Conservation (phyloP, 1,139 yeast genomes). For the Arxiozyma slooffiae region DNA sequence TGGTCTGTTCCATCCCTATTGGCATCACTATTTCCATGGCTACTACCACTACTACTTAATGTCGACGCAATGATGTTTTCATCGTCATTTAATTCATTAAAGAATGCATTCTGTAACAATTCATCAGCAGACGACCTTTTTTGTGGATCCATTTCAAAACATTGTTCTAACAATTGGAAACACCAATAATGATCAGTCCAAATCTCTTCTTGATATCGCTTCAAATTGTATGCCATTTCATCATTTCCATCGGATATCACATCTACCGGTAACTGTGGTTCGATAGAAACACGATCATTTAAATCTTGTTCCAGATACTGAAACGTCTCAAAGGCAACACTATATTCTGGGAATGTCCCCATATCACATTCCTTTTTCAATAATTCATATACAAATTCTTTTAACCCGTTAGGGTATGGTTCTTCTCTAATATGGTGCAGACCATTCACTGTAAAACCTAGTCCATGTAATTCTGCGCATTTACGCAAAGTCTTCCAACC, state of each 20-base stretch:
- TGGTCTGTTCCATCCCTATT: slow-evolving; percentile 15
- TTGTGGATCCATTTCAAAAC: slow-evolving; percentile 30
- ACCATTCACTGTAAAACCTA: slow-evolving; percentile 63
- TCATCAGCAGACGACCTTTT: slow-evolving; percentile 30
- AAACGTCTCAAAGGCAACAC: slow-evolving; percentile 33
- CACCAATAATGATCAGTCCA: slow-evolving; percentile 32
- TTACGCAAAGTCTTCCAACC: slow-evolving; percentile 66
- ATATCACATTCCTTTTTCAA: slow-evolving; percentile 28
- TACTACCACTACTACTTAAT: background rate
- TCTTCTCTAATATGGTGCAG: slow-evolving; percentile 26
- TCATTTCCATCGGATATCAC: slow-evolving; percentile 8
- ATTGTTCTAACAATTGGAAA: slow-evolving; percentile 28
- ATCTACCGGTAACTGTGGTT: slow-evolving; percentile 18
- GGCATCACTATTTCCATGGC: slow-evolving; percentile 15
- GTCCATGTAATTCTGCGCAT: slow-evolving; percentile 79
- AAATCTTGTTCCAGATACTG: slow-evolving; percentile 24
- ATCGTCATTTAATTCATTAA: slow-evolving; percentile 23
- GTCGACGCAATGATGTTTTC: slow-evolving; percentile 5
- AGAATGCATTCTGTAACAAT: slow-evolving; percentile 27
- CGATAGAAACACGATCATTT: slow-evolving; percentile 19
- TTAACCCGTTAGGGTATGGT: slow-evolving; percentile 24
- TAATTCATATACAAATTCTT: slow-evolving; percentile 25
- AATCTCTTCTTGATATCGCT: slow-evolving; percentile 27
- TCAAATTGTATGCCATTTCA: slow-evolving; percentile 12
- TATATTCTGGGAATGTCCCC: slow-evolving; percentile 33